Base-by-base conservation (phyloP, 2,329 filamentous ascomycete species). In the Neonectria coccinea region DNA sequence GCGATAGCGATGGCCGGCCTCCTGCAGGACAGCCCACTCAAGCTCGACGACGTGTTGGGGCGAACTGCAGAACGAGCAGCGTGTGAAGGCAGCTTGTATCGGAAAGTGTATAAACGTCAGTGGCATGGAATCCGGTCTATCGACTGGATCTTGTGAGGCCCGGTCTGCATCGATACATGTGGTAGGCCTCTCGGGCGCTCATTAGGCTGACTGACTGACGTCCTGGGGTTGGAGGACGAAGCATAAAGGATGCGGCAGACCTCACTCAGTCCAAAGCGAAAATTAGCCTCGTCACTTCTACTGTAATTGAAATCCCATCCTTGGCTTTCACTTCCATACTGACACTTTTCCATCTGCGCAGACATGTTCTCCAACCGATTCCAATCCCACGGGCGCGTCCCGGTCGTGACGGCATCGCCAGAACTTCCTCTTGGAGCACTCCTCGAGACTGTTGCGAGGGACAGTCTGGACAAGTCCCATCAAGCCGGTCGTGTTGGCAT, bases 401-500 rank as follows among this genome's bases (percentile, higher is more conserved):
- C 33, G 7, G 1, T 33, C 0, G 31, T 41, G 20, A 50, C 47
- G 8, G 4, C 54, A 18, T 67, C 67, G 3, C 65, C 67, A 11
- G 25, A 69, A 16, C 69, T 62, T 51, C 71, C 73, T 4, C 50
- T 74, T 1, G 74, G 74, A 48, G 62, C 67, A 1, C 22, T 76
- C 4, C 54, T 76, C n/a, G 66, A 74, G 20, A 59, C 29, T 18
- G 62, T 76, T 25, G 53, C 33, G 3, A 58, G 20, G n/a, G 65
- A 66, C 1, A 53, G 27, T 5, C 51, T 75, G 1, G 47, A 62
- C 7, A 22, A 29, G 4, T 20, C 25, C 3, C 3, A 29, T 9
- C 39, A 20, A 4, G 9, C 44, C 4, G 9, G 11, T 1, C 54
- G 45, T 16, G 70, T 41, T 2, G 56, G 59, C 4, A 82, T 84